Percentiles rank a stretch among this genome's conserved stretches.
Evolutionary conservation across 345 rosid species (phyloP).

Genomic region (Dovyalis caffra): DNA sequence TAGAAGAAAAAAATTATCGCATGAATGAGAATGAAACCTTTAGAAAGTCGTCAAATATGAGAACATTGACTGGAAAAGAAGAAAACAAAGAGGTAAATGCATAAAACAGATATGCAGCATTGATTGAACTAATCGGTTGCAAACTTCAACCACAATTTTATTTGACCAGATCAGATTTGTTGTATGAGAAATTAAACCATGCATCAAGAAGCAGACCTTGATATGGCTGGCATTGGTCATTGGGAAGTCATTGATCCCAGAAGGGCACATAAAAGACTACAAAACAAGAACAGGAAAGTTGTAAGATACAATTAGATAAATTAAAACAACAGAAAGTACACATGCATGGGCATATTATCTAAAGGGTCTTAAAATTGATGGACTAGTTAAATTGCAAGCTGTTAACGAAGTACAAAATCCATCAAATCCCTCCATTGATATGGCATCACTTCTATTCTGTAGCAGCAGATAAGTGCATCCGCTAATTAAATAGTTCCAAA

Average conservation of each 20-base stretch:
- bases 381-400: not conserved
- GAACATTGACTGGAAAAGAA: not conserved
- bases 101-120: not conserved
- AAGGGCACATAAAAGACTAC: slow-evolving; percentile 98
- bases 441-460: not conserved
- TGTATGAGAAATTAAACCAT: not conserved
- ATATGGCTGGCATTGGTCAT: slow-evolving; percentile 87
- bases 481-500: not conserved
- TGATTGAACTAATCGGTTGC: not conserved
- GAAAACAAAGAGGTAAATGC: not conserved
- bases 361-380: not conserved
- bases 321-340: not conserved
- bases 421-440: not conserved
- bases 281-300: slow-evolving; percentile 5
- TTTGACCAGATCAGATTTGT: not conserved
- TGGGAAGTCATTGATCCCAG: slow-evolving; percentile 94
- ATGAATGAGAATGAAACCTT: not conserved
- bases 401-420: not conserved
- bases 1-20: not conserved
- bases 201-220: slow-evolving; percentile 47
- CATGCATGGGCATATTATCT: not conserved
- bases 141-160: not conserved
- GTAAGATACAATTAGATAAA: not conserved
- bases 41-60: not conserved
- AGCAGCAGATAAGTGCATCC: not conserved